A percentile compares a stretch with the other conserved stretches of the same genome.
Evolutionary conservation across 495 filamentous ascomycete species (phyloP).

Genomic region (Cenococcum geophilum): DNA sequence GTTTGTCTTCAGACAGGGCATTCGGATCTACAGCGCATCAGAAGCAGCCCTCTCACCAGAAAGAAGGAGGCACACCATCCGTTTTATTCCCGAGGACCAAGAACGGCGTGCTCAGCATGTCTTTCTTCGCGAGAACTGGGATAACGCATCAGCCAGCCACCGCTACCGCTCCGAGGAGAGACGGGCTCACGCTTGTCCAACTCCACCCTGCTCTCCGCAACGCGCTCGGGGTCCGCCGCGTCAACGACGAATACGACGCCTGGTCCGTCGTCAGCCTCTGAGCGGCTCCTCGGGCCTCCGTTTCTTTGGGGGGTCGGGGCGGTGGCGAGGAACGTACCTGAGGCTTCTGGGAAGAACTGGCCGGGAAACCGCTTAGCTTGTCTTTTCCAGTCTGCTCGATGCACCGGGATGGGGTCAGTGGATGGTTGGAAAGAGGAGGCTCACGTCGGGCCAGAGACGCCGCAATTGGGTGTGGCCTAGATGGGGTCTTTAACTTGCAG

Average conservation of each 20-base stretch:
- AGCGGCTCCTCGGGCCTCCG: not conserved
- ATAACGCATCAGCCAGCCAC: not conserved
- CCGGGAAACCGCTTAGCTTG: no score
- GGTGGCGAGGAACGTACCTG: no score
- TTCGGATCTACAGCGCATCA: not conserved
- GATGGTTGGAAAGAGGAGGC: not conserved
- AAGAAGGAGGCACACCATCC: not conserved
- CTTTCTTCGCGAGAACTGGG: not conserved
- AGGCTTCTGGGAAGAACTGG: no score
- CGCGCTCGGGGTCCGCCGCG: conserved; percentile 7
- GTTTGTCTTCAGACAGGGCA: not conserved
- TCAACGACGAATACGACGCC: conserved; percentile 14
- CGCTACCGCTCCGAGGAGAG: not conserved
- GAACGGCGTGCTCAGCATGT: not conserved
- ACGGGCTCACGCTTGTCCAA: not conserved
- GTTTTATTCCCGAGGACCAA: conserved; percentile 9
- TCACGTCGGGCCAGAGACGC: conserved; percentile 4
- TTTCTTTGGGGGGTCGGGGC: not conserved
- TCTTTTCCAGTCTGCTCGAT: not conserved
- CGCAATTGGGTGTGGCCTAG: conserved; percentile 2
- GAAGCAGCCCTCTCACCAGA: no score
- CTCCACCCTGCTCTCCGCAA: not conserved
- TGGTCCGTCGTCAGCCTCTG: not conserved
- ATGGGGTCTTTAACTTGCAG: no score
- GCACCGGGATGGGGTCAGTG: not conserved